Conservation (phyloP, 805 yeast genomes). For the Myxozyma nipponensis region DNA sequence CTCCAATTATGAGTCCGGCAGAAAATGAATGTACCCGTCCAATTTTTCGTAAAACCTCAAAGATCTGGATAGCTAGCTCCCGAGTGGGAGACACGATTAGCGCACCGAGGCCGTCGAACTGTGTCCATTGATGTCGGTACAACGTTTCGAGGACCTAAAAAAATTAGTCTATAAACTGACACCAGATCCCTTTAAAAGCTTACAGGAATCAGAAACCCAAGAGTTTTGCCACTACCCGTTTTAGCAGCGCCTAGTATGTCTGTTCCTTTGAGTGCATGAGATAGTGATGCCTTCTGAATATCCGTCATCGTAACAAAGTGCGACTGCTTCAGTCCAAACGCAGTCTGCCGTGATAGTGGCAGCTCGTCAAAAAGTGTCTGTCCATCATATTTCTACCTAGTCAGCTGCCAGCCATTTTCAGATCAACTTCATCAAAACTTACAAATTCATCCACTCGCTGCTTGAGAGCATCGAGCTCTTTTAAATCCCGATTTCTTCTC, state of each 20-base stretch:
- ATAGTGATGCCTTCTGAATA: slow-evolving; percentile 76
- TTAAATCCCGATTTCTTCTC: slow-evolving; percentile 10
- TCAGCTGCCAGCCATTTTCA: background rate
- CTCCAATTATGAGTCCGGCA: slow-evolving; percentile 91
- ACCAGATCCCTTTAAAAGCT: slow-evolving; percentile 33
- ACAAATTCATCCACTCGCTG: slow-evolving; percentile 12
- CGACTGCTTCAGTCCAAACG: slow-evolving; percentile 52
- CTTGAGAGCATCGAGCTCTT: slow-evolving; percentile 11
- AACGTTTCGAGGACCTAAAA: slow-evolving; percentile 40
- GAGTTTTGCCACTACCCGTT: slow-evolving; percentile 88
- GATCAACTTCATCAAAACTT: background rate
- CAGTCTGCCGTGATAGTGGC: slow-evolving; percentile 28
- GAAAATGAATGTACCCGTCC: slow-evolving; percentile 73
- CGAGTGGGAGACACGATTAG: slow-evolving; percentile 87
- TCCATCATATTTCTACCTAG: background rate
- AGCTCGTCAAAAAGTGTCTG: slow-evolving; percentile 22
- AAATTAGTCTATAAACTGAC: no score
- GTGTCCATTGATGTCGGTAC: slow-evolving; percentile 69
- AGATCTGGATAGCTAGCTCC: slow-evolving; percentile 85
- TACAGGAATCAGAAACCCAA: slow-evolving; percentile 80
- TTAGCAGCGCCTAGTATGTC: slow-evolving; percentile 86
- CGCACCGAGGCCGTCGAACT: slow-evolving; percentile 84
- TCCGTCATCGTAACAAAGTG: slow-evolving; percentile 79
- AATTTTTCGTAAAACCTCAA: slow-evolving; percentile 77
- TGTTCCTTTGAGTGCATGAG: slow-evolving; percentile 66